Conservation (phyloP, 1,139 yeast species). For the Geotrichum citri-aurantii region DNA sequence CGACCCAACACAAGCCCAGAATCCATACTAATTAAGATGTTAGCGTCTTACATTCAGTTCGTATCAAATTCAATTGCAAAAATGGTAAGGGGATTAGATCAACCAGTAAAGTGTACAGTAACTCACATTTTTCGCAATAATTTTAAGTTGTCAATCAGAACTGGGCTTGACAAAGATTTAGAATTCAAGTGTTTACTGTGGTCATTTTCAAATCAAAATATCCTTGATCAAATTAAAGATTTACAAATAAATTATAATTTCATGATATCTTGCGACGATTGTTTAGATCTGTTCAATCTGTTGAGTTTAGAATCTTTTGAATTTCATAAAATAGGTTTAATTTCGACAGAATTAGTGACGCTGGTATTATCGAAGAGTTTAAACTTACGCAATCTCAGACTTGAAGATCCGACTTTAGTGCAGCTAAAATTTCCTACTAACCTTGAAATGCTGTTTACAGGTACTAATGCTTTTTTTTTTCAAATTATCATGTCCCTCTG, state of each 20-base stretch:
- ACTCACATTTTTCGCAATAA: too few relatives aligned
- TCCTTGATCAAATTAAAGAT: background rate
- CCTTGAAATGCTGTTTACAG: background rate
- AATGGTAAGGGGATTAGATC: too few relatives aligned
- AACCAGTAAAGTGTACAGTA: too few relatives aligned
- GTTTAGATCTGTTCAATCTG: background rate
- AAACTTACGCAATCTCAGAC: background rate
- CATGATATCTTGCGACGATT: background rate
- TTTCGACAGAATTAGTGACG: background rate
- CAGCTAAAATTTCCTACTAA: background rate
- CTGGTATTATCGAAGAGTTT: background rate
- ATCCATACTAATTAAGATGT: too few relatives aligned
- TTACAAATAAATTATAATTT: too few relatives aligned
- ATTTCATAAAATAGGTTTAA: background rate
- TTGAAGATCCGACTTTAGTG: too few relatives aligned
- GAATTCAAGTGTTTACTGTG: background rate
- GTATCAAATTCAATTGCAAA: too few relatives aligned
- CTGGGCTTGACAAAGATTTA: background rate
- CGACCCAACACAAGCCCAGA: too few relatives aligned
- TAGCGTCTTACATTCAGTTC: too few relatives aligned
- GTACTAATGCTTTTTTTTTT: too few relatives aligned
- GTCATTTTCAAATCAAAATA: background rate
- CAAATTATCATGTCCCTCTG: background rate
- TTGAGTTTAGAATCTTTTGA: background rate
- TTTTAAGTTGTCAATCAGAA: too few relatives aligned